Conservation (phyloP, 139 green algal genomes). For the Tetratostichococcus sp. region DNA sequence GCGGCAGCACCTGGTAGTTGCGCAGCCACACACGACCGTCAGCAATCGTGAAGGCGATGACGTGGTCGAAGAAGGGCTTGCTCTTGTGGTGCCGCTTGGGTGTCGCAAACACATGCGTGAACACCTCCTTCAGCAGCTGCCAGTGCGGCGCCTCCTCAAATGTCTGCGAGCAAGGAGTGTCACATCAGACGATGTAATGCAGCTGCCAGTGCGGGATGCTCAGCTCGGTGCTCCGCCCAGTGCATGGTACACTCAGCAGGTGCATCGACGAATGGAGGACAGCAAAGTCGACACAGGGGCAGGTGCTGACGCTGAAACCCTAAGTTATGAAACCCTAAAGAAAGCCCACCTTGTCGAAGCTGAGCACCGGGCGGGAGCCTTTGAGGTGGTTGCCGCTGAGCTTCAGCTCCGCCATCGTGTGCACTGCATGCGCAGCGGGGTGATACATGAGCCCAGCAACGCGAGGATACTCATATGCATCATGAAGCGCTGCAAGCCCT, state of each 20-base stretch:
- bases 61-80: conserved; percentile 98
- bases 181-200: too few species aligned
- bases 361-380: conserved; percentile 77
- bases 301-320: too few species aligned
- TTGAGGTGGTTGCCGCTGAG: conserved; percentile 96
- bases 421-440: conserved; percentile 62
- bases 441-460: too few species aligned
- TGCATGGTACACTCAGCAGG: too few species aligned
- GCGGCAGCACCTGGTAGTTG: conserved; percentile 99
- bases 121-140: conserved; percentile 87
- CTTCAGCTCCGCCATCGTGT: conserved; percentile 98
- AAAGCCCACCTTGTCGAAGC: conserved; percentile 55
- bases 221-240: neutral
- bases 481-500: too few species aligned
- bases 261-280: too few species aligned
- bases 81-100: conserved; percentile 80
- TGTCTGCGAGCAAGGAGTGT: conserved; percentile 7
- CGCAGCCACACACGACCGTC: conserved; percentile 92
- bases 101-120: conserved; percentile 85
- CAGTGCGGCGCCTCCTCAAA: conserved; percentile 92
- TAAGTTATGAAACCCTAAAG: too few species aligned
- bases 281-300: too few species aligned
- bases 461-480: too few species aligned
- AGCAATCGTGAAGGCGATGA: conserved; percentile 80
- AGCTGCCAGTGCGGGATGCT: neutral